phyloP scores from a whole-genome alignment of 2,329 filamentous ascomycete genomes.

The Periconia macrospinosa region DNA sequence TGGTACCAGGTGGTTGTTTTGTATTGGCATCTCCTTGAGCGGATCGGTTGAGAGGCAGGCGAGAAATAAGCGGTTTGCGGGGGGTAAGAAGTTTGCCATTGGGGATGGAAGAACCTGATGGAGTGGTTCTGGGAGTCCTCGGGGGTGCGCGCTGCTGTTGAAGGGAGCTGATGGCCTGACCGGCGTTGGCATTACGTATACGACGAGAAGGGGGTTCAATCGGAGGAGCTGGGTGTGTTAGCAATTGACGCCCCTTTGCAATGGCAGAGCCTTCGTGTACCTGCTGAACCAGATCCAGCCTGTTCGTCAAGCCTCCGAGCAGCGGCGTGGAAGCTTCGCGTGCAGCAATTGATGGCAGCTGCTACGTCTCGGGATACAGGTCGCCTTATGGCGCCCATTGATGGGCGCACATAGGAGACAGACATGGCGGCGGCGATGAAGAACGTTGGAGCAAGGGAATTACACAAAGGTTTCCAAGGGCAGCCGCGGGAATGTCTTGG shows the following conservation, averaged over 20 bases:
- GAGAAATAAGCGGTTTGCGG: constrained; percentile 12
- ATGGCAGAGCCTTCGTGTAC: constrained; percentile 11
- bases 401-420: constrained; percentile 38
- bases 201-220: constrained; percentile 23
- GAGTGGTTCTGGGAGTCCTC: background rate
- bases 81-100: constrained; percentile 5
- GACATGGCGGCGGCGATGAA: constrained; percentile 34
- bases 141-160: constrained; percentile 19
- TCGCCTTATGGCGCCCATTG: constrained; percentile 32
- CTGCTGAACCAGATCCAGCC: constrained; percentile 17
- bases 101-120: background rate
- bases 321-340: constrained; percentile 30
- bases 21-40: constrained; percentile 7
- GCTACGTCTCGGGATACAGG: constrained; percentile 22
- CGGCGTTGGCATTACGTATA: constrained; percentile 26
- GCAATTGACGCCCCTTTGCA: constrained; percentile 1
- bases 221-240: constrained; percentile 7
- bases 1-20: constrained; percentile 21
- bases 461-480: constrained; percentile 22
- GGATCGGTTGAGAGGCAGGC: constrained; percentile 9
- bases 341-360: constrained; percentile 17
- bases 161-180: constrained; percentile 29
- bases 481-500: constrained; percentile 25
- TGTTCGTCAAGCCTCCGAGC: constrained; percentile 26
- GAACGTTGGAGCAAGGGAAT: constrained; percentile 19